Base-by-base conservation (phyloP, 1,139 yeast genomes). In the Lodderomyces beijingensis region DNA sequence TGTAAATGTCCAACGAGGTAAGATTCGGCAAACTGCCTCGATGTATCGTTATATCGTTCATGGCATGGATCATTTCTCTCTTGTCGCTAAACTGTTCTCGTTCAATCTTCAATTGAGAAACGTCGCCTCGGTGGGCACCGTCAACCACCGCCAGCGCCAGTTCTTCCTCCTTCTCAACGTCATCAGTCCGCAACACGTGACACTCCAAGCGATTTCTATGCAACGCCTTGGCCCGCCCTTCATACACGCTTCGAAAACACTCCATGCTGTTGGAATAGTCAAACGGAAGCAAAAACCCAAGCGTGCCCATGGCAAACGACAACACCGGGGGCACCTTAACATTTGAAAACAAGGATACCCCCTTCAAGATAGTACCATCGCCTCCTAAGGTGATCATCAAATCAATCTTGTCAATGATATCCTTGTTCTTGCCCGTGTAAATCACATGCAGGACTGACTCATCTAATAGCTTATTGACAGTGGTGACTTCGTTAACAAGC, bases 251-350 rank as follows among this genome's bases (percentile, higher is more conserved):
- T 19, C 66, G 59, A 49, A 89, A 86, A 0, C 87, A 81, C n/a
- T 62, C 62, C 27, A 62, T 59, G 49, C 76, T 75, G 33, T 74
- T 78, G 16, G 60, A 58, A 50, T 85, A 81, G 54, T 86, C 86
- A 57, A 87, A 89, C 1, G 98, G 98, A 31, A 89, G 65, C 26
- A 89, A 59, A 51, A 89, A 89, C 15, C 98, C 98, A 25, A 89
- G 58, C 0, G 97, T 88, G 0, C 98, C 98, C 62, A 89, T 61
- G 1, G 96, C 85, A 53, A 87, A 88, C 27, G 95, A 80, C 32
- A 89, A 60, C 0, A 89, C 85, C 0, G 97, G 98, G 1, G 96
- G 96, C 2, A 87, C 95, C 18, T 69, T 63, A 5, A 69, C 69
- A 47, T 78, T 78, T 39, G 78, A 77, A 53, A 89, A 89, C 30